Evolutionary conservation across 2,329 filamentous ascomycete genomes (phyloP), one percentile per base, ranked within the genome.

Genomic region (Aulographum hederae): DNA sequence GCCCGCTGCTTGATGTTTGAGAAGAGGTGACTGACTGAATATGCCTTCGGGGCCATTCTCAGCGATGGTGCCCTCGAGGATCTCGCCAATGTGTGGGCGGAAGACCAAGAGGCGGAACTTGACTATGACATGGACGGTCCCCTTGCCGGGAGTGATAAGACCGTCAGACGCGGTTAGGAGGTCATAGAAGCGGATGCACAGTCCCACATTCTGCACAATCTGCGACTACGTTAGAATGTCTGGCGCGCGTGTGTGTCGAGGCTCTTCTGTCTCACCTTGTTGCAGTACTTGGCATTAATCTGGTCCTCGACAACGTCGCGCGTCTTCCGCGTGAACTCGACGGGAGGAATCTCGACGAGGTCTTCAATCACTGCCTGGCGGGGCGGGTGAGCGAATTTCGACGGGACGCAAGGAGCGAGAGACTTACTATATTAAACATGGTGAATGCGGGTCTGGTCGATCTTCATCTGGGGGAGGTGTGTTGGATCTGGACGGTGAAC

Each of bases 271-370:
- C 20, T 8, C 32, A 81, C 77, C 56, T 86, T 89, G 58, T 98
- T 94, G 37, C 86, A 74, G 54, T 94, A 98, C 57, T 98, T 98
- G 39, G 74, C 67, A 52, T 98, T 95, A 58, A 98, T 89, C 46
- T 89, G 89, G 58, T 98, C 85, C 56, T 94, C 84, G 39, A 98
- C 81, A 1, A 84, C 82, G 39, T 84, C 69, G 19, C 72, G 68
- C 47, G 80, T 91, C 37, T 72, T 65, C 54, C 89, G 89, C 38
- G 73, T 68, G 49, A 95, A 93, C 50, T 94, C 80, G 46, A 81
- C 70, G 2, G 89, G 89, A 19, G 71, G 67, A 57, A 98, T 91
- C 56, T 92, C 81, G 42, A 98, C 82, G 43, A 98, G 67, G 61
- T 98, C 89, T 43, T 84, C 77, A 44, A 98, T 74, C 42, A 89